phyloP scores from a whole-genome alignment of 192 early-diverging fungal species.

The Coemansia sp. region DNA sequence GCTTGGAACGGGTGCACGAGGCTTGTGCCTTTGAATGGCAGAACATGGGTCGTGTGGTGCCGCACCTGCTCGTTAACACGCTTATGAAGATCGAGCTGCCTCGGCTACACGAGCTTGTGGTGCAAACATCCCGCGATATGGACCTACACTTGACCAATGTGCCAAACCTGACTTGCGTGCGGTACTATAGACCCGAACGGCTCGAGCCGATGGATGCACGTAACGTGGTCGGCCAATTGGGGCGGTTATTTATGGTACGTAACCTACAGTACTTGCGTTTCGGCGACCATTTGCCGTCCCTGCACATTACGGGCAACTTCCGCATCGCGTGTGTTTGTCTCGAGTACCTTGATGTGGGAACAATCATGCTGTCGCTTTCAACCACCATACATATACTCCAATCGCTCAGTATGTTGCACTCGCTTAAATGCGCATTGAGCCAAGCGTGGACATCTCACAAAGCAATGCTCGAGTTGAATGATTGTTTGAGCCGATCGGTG shows the following conservation, averaged over 20 bases:
- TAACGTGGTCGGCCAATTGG: slow-evolving; percentile 10
- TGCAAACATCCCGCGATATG: slow-evolving; percentile 14
- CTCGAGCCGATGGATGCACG: not conserved
- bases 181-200: slow-evolving; percentile 9
- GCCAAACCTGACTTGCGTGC: slow-evolving; percentile 5
- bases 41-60: slow-evolving; percentile 3
- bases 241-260: slow-evolving; percentile 1
- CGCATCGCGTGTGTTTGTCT: slow-evolving; percentile 8
- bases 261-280: slow-evolving; percentile 8
- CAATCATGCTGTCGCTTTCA: slow-evolving; percentile 16
- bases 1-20: slow-evolving; percentile 16
- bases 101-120: not conserved
- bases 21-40: slow-evolving; percentile 12
- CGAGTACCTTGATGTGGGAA: slow-evolving; percentile 17
- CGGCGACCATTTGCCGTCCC: slow-evolving; percentile 24
- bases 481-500: slow-evolving; percentile 10
- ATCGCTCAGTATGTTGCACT: slow-evolving; percentile 6
- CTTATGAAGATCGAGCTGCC: slow-evolving; percentile 11
- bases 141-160: not conserved
- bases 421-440: slow-evolving; percentile 6
- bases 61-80: slow-evolving; percentile 24
- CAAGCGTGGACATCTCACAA: too few relatives aligned
- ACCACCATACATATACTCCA: slow-evolving; percentile 7
- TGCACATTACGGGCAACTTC: not conserved
- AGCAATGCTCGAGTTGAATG: not conserved